Base-by-base conservation (phyloP, 768 basidiomycete species). In the Rhodotorula graminis region DNA sequence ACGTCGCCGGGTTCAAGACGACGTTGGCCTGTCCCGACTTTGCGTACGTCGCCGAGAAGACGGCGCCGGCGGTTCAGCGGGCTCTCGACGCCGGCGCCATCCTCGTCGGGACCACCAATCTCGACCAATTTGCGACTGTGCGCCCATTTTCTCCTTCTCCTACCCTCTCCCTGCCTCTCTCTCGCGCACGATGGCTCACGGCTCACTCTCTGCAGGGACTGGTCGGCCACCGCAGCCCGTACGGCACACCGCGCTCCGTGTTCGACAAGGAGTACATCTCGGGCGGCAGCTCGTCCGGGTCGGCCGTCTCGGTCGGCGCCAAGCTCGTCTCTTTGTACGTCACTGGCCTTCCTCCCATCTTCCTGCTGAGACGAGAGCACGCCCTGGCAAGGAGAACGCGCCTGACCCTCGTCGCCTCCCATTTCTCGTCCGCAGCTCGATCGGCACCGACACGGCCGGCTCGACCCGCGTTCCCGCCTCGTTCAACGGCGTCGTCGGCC, bases 51-150 rank as follows among this genome's bases (percentile, higher is more conserved):
- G 49, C 66, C 19, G n/a, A 29, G 27, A 37, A 60, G 49, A 53
- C 63, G 21, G 57, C 63, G 18, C 46, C 69, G 25, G 64, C 61
- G 19, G 69, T 70, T 2, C 37, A 59, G 31, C n/a, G 57, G 31
- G 27, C 37, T 29, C 57, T 64, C 14, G 69, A 64, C 15, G 69
- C 63, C 2, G 69, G 69, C 3, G 69, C 56, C 14, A 37, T 70
- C 27, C 25, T 65, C 14, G 44, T 70, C 37, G 69, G 69, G 0
- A 70, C 63, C 59, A 65, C 64, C 14, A 70, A 70, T 31, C 56
- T 70, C 29, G 69, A 70, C 29, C 62, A 70, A 47, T 65, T 70
- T 37, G 69, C 69, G 9, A 67, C 66, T 3, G 66, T 65, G 27
- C 27, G 64, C 23, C 21, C 31, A 5, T 21, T 42, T 53, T 9